Base-by-base conservation (phyloP, 1,139 yeast genomes). In the Saccharomyces pastorianus region DNA sequence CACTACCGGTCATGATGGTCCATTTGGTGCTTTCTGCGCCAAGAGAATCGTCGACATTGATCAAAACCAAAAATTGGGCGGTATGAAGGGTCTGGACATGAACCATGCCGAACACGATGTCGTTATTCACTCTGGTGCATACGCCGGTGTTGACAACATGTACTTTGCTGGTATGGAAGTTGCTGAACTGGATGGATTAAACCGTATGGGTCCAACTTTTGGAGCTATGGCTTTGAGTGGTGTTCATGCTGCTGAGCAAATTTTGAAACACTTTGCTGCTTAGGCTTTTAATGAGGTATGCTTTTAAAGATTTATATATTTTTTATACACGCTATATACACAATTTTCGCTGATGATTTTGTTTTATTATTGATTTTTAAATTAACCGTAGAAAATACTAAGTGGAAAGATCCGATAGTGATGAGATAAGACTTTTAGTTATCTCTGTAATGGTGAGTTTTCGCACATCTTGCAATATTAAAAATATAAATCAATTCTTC, bases 131-230 rank as follows among this genome's bases (percentile, higher is more conserved):
- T 81, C 91, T 42, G 79, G 76, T 59, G 50, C 57, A 14, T 71
- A 85, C 68, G 85, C 83, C 67, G 81, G 85, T 54, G 80, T 79
- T 55, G 88, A 87, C 27, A 88, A 88, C 46, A 78, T 85, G 63
- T 83, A 85, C 61, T 83, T 85, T 61, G 88, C 87, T 11, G 91
- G 93, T 61, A 85, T 85, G 93, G 93, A 85, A 70, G 77, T 84
- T 61, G 84, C 89, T 38, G 91, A 85, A 67, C 80, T 85, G 54
- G 88, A 84, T 63, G 90, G 90, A 46, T 79, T 82, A 60, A 83
- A 84, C 77, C 80, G 93, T 72, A 85, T 85, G 91, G 91, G 93
- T 17, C 91, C 93, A 52, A 85, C 91, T 34, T 85, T 85, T 61
- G 91, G 90, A 56, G 91, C 90, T 51, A 85, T 85, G 91, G 85